Evolutionary conservation across 164 flowering plant species (phyloP), one percentile per base, ranked within the genome.

Genomic region (Nymphaea colorata): DNA sequence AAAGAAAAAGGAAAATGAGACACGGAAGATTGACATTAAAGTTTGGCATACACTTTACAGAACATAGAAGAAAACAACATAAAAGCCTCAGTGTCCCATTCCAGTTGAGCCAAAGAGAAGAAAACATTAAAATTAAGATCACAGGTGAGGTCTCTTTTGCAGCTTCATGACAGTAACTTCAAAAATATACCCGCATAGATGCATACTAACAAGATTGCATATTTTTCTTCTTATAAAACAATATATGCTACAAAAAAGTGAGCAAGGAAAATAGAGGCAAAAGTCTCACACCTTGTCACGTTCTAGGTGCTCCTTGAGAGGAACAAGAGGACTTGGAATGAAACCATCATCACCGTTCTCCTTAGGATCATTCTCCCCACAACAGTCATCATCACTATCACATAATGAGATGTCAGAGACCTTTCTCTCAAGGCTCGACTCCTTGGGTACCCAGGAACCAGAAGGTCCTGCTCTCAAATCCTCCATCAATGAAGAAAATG

Each of bases 241-340:
- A 6, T 2, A 47, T 47, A 25, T 25, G 36, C 12, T 12, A 47
- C 7, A 2, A 47, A 6, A 47, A 12, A 63, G 11, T 64, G 15
- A 41, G 41, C 5, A 42, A 44, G 41, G 16, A n/a, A 18, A 53
- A 63, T 6, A 68, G 42, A 69, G 25, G 66, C 12, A 47, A 47
- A 47, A 25, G 1, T 47, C 55, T 47, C 16, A 64, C 41, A 76
- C 80, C 77, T 74, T 77, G 71, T 77, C 80, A 73, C 79, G 79
- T 73, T 84, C 88, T 45, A 84, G 71, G 76, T 82, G 86, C 69
- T 82, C 83, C 73, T 78, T 82, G 70, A 82, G 86, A 68, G 86
- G 75, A 68, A 85, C 36, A 59, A 82, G 67, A 66, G 86, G 86
- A 25, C 88, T 81, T 42, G 85, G 85, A 66, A 77, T 78, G 76